Base-by-base conservation (phyloP, 2,329 filamentous ascomycete species). In the Scleromitrula shiraiana region DNA sequence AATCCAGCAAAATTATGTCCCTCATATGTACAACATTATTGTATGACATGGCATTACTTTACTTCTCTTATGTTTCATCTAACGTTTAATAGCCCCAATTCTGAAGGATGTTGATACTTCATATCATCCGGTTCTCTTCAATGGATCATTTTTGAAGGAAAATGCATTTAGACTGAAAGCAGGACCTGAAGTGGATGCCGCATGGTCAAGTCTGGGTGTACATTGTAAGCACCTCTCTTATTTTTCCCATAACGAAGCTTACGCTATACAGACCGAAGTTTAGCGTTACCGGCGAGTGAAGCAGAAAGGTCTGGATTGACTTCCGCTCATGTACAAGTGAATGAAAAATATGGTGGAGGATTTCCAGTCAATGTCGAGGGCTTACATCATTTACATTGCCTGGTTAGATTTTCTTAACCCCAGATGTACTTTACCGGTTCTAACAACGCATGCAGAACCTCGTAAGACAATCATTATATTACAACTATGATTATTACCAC, bases 401-500 rank as follows among this genome's bases (percentile, higher is more conserved):
- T 78, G 2, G 43, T 46, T 6, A 20, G 1, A 20, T 20, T 17
- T n/a, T 20, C 37, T 17, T 15, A n/a, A n/a, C 7, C n/a, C 7
- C 17, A 35, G 7, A 6, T 8, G 12, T 7, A 20, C 15, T 9
- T 27, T 5, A 42, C 10, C 15, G 30, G 14, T 20, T 17, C 29
- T 44, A 24, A 15, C 15, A 6, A 12, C 9, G n/a, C 10, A 5
- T 20, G 24, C 26, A 46, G 67, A 73, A 78, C 51, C 67, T 78
- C 8, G 60, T 79, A 2, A 71, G 75, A 0, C 70, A 77, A 59
- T 62, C 68, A 0, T 62, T 76, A 7, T 70, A 72, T 56, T 76
- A 71, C 62, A 78, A 77, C 55, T 72, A 71, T 49, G 68, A 73
- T 39, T 72, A 78, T 57, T 78, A 78, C 53, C 65, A 65, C 26